Percentiles rank a stretch among this genome's conserved stretches.
These are phyloP conservation scores for Boletellus ananas DNA, from an alignment of 768 basidiomycete genomes.

Conservation along the genomic window DNA sequence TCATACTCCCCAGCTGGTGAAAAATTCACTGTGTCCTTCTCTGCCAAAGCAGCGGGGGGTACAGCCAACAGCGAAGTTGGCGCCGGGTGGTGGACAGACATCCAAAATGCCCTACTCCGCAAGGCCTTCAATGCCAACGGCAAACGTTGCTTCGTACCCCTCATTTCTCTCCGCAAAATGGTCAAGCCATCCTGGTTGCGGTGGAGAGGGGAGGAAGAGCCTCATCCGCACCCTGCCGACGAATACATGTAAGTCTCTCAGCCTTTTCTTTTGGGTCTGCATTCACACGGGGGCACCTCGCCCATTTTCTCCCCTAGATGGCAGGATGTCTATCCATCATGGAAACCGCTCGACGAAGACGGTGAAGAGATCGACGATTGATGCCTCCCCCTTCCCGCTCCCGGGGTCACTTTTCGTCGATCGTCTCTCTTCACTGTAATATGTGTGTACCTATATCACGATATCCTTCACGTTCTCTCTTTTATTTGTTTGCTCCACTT, in stretches of 20 bases:
- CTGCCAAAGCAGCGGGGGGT: background rate
- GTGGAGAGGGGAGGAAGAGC: constrained; percentile 4
- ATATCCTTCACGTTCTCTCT: no score
- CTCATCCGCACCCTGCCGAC: background rate
- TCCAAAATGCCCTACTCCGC: constrained; percentile 4
- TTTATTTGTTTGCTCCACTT: background rate
- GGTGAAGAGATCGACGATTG: constrained; percentile 5
- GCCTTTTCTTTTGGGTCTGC: background rate
- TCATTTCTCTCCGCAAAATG: constrained; percentile 11
- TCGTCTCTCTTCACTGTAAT: background rate
- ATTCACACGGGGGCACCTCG: background rate
- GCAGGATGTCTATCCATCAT: constrained; percentile 14
- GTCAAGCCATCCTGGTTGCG: background rate
- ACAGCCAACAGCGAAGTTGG: background rate
- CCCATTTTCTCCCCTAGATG: constrained; percentile 5
- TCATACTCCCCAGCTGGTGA: background rate
- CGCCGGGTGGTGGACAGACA: constrained; percentile 3
- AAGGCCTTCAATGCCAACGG: background rate
- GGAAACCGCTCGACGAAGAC: constrained; percentile 21
- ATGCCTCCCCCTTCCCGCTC: background rate
- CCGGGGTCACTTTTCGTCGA: background rate
- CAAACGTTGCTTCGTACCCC: constrained; percentile 7
- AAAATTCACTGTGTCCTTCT: constrained; percentile 11
- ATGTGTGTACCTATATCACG: background rate
- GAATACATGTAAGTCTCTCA: constrained; percentile 9